phyloP scores from a whole-genome alignment of 2,329 filamentous ascomycete genomes.

The Cordyceps cicadae region DNA sequence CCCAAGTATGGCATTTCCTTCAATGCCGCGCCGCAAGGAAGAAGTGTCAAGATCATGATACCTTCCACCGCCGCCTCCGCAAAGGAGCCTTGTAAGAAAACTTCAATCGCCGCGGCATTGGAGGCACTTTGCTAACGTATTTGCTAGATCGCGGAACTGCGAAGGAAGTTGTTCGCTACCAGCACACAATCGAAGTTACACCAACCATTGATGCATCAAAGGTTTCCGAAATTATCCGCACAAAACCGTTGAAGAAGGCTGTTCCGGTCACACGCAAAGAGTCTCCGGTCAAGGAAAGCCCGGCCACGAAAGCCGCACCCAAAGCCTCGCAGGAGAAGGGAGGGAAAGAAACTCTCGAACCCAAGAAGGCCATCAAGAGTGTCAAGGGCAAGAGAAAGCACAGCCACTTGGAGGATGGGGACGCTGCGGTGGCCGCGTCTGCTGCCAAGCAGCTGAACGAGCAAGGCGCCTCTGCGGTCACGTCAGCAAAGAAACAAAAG shows the following conservation, averaged over 20 bases:
- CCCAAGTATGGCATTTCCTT: constrained; percentile 50
- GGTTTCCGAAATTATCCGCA: constrained; percentile 24
- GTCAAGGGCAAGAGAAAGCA: constrained; percentile 28
- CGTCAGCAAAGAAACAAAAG: constrained; percentile 36
- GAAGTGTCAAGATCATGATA: constrained; percentile 51
- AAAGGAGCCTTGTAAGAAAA: constrained; percentile 43
- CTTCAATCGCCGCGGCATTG: no score
- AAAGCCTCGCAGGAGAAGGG: constrained; percentile 23
- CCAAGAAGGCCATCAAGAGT: constrained; percentile 15
- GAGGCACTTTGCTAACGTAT: constrained; percentile 3
- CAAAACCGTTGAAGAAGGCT: no score
- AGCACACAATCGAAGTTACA: constrained; percentile 46
- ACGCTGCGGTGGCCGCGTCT: constrained; percentile 23
- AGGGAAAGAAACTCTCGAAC: constrained; percentile 20
- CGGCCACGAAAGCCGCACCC: constrained; percentile 18
- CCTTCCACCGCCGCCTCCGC: constrained; percentile 46
- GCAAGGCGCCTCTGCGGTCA: constrained; percentile 26
- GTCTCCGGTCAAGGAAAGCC: constrained; percentile 29
- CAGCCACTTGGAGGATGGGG: constrained; percentile 29
- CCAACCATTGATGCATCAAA: constrained; percentile 34
- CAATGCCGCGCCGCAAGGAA: constrained; percentile 41
- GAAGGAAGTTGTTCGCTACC: constrained; percentile 55
- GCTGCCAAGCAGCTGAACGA: constrained; percentile 27
- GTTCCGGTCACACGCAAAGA: no score
- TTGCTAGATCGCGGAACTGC: constrained; percentile 32